Conservation (phyloP, 805 yeast genomes). For the Saccharomycopsis sp. region DNA sequence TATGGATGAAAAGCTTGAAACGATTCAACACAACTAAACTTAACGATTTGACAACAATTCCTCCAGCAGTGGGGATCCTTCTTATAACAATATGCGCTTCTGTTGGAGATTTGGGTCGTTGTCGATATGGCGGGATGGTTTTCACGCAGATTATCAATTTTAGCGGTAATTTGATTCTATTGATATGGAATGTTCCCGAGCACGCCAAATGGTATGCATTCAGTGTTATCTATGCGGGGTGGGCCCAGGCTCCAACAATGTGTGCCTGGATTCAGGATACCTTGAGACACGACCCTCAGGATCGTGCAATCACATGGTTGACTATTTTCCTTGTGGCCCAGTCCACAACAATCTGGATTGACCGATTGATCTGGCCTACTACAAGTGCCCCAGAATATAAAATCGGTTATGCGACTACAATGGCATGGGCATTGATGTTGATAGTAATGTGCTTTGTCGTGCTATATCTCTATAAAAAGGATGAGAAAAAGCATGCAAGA, state of each 20-base stretch:
- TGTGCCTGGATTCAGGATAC: slow-evolving; percentile 59
- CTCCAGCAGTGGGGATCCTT: slow-evolving; percentile 50
- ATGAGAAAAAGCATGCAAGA: slow-evolving; percentile 40
- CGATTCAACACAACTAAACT: slow-evolving; percentile 35
- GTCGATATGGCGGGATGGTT: slow-evolving; percentile 49
- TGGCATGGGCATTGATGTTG: slow-evolving; percentile 40
- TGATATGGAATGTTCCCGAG: slow-evolving; percentile 50
- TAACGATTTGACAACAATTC: slow-evolving; percentile 44
- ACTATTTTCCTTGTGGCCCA: slow-evolving; percentile 47
- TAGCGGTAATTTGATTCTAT: slow-evolving; percentile 44
- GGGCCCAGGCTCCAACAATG: slow-evolving; percentile 55
- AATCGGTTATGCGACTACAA: slow-evolving; percentile 48
- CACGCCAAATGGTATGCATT: slow-evolving; percentile 56
- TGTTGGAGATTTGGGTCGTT: slow-evolving; percentile 44
- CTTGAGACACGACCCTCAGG: slow-evolving; percentile 45
- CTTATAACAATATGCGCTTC: slow-evolving; percentile 22
- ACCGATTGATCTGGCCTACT: slow-evolving; percentile 43
- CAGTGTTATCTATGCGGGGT: slow-evolving; percentile 48
- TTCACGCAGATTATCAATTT: slow-evolving; percentile 48
- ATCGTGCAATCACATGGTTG: slow-evolving; percentile 45
- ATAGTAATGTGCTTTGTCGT: slow-evolving; percentile 47
- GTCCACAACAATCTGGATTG: slow-evolving; percentile 47
- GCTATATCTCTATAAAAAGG: slow-evolving; percentile 45
- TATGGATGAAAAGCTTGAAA: slow-evolving; percentile 43
- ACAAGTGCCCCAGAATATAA: slow-evolving; percentile 49